Conservation (phyloP, 1,284 basidiomycete genomes). For the Taiwanofungus camphoratus region DNA sequence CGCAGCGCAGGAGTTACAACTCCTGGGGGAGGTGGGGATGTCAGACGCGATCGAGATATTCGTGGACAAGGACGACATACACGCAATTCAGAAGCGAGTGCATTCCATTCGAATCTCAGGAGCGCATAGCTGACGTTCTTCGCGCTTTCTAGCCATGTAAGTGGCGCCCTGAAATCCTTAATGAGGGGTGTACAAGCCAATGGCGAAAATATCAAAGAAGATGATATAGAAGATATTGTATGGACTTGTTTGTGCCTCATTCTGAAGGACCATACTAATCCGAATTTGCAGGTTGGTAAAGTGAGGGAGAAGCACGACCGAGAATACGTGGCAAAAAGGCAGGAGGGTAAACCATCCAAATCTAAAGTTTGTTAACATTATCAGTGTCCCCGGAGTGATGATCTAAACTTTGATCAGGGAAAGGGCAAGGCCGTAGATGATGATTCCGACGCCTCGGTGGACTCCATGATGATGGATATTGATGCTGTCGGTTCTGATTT, state of each 20-base stretch:
- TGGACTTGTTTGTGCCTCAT: constrained; percentile 18
- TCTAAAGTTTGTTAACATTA: constrained; percentile 18
- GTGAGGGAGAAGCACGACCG: constrained; percentile 64
- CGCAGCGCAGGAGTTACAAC: constrained; percentile 82
- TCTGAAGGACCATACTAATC: not conserved
- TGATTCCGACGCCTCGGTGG: constrained; percentile 55
- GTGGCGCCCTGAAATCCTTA: constrained; percentile 52
- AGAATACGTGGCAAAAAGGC: constrained; percentile 44
- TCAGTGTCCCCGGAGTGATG: not conserved
- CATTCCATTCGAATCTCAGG: not conserved
- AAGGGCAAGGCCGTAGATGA: constrained; percentile 43
- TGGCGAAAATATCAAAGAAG: constrained; percentile 62
- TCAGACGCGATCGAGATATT: constrained; percentile 88
- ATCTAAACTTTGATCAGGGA: constrained; percentile 13
- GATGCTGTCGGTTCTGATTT: constrained; percentile 23
- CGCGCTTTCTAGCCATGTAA: constrained; percentile 64
- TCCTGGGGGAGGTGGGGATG: constrained; percentile 83
- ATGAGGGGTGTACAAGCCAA: constrained; percentile 59
- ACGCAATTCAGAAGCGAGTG: constrained; percentile 82
- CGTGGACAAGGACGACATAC: constrained; percentile 92
- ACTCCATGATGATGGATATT: constrained; percentile 60
- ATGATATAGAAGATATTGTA: constrained; percentile 71
- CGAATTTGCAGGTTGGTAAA: constrained; percentile 46
- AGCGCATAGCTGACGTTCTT: not conserved
- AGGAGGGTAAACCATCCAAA: constrained; percentile 17